Conservation (phyloP, 768 basidiomycete genomes). For the Podaxis carcinomalis region DNA sequence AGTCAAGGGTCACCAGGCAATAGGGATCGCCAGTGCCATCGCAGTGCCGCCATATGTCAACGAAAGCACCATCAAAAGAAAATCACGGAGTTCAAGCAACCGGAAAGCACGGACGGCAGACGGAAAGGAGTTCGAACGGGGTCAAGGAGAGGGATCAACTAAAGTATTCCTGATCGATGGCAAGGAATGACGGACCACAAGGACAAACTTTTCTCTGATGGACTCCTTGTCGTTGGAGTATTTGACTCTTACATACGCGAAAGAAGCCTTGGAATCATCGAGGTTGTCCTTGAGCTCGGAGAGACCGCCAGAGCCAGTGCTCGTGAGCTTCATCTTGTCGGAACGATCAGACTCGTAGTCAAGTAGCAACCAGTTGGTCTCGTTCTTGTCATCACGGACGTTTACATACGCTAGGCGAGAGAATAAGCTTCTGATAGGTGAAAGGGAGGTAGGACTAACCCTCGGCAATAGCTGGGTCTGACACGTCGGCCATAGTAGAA, state of each 20-base stretch:
- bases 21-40: too few species aligned
- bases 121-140: not conserved
- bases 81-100: slow-evolving; percentile 16
- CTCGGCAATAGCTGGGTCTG: slow-evolving; percentile 66
- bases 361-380: slow-evolving; percentile 86
- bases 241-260: slow-evolving; percentile 77
- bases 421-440: slow-evolving; percentile 18
- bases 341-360: slow-evolving; percentile 86
- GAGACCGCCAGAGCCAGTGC: slow-evolving; percentile 79
- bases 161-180: slow-evolving; percentile 1
- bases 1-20: slow-evolving; percentile 11
- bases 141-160: not conserved
- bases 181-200: slow-evolving; percentile 43
- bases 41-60: not conserved
- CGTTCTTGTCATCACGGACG: slow-evolving; percentile 79
- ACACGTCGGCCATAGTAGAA: slow-evolving; percentile 69
- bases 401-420: slow-evolving; percentile 72
- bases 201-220: slow-evolving; percentile 83
- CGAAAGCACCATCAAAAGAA: slow-evolving; percentile 6
- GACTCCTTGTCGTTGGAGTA: slow-evolving; percentile 88
- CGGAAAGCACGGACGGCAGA: slow-evolving; percentile 8
- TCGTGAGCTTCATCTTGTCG: slow-evolving; percentile 74
- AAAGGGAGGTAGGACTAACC: slow-evolving; percentile 37
- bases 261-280: slow-evolving; percentile 74
- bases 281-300: slow-evolving; percentile 69